phyloP scores from a whole-genome alignment of 495 filamentous ascomycete species.

The Podospora didyma region DNA sequence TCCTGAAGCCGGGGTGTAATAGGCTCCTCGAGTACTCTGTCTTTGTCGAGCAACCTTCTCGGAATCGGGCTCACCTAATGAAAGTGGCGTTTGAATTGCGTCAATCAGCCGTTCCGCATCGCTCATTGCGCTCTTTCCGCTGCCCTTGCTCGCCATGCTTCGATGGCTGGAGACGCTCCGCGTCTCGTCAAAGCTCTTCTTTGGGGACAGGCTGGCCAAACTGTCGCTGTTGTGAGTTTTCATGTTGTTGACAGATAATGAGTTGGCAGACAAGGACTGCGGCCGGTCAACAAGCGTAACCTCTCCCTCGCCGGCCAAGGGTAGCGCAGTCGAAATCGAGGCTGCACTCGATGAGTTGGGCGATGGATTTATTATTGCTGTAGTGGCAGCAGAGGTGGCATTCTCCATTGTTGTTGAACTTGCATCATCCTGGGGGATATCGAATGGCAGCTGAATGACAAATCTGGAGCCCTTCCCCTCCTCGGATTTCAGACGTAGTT shows the following conservation, averaged over 20 bases:
- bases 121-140: slow-evolving; percentile 53
- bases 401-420: slow-evolving; percentile 13
- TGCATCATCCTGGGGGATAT: slow-evolving; percentile 49
- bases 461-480: slow-evolving; percentile 83
- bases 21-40: slow-evolving; percentile 6
- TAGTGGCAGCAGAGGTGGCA: slow-evolving; percentile 3
- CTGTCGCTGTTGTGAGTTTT: too few relatives aligned
- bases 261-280: slow-evolving; percentile 12
- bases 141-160: slow-evolving; percentile 47
- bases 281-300: slow-evolving; percentile 53
- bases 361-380: neutral
- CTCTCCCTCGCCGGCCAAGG: slow-evolving; percentile 43
- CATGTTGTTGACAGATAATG: too few relatives aligned
- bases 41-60: slow-evolving; percentile 15
- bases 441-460: slow-evolving; percentile 66
- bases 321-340: slow-evolving; percentile 26
- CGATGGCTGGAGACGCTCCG: slow-evolving; percentile 48
- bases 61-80: slow-evolving; percentile 37
- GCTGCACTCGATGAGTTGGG: slow-evolving; percentile 8
- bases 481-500: slow-evolving; percentile 82
- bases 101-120: slow-evolving; percentile 74
- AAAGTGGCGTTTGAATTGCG: slow-evolving; percentile 62
- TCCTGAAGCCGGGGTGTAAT: slow-evolving; percentile 7
- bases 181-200: slow-evolving; percentile 37
- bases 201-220: slow-evolving; percentile 9